These are phyloP conservation scores for Rubia occidens DNA, from an alignment of 305 asterid species.

Conservation along the genomic window DNA sequence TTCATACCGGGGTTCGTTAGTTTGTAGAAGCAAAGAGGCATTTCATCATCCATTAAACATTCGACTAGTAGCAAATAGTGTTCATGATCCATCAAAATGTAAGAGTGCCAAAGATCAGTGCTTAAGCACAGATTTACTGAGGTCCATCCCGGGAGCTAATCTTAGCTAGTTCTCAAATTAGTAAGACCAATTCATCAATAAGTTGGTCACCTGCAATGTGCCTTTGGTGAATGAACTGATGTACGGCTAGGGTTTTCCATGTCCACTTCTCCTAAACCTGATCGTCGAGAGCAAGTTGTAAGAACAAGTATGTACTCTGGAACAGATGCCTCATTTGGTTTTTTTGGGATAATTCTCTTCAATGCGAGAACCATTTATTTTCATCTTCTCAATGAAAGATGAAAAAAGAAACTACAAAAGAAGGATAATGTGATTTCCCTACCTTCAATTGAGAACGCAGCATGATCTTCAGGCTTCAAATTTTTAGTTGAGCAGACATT, in stretches of 20 bases:
- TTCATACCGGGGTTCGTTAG: neutral
- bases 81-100: neutral
- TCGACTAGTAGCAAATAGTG: neutral
- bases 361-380: neutral
- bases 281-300: constrained; percentile 20
- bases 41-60: neutral
- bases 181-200: neutral
- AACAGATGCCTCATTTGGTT: neutral
- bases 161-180: neutral
- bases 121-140: constrained; percentile 1
- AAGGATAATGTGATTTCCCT: constrained; percentile 2
- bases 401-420: neutral
- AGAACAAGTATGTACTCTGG: constrained; percentile 15
- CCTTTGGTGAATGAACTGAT: constrained; percentile 69
- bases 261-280: constrained; percentile 83
- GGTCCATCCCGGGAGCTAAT: neutral
- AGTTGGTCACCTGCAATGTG: constrained; percentile 40
- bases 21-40: neutral
- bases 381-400: neutral
- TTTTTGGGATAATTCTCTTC: neutral
- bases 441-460: constrained; percentile 91
- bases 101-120: neutral
- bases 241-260: constrained; percentile 64
- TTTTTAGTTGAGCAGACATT: constrained; percentile 26
- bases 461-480: constrained; percentile 61